Conservation (phyloP, 208 protist species). For the Leishmania major region DNA sequence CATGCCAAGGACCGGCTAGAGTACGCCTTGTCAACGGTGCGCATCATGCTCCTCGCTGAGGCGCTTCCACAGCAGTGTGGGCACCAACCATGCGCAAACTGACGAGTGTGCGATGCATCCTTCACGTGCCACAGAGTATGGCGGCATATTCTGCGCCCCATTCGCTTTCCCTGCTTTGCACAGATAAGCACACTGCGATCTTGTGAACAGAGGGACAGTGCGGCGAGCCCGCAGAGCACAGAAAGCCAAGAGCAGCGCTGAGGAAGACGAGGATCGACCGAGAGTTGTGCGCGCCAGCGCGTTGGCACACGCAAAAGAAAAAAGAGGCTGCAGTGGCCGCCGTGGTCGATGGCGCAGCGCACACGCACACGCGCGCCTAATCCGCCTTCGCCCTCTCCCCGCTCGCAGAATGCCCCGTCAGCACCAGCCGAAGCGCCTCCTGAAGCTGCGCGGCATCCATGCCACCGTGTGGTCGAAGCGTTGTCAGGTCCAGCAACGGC, state of each 20-base stretch:
- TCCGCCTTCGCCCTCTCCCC: not conserved
- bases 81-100: not conserved
- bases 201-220: not conserved
- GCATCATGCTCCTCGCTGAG: not conserved
- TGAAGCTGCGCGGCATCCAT: conserved; percentile 42
- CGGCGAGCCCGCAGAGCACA: not conserved
- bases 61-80: not conserved
- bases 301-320: not conserved
- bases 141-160: not conserved
- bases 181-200: not conserved
- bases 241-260: not conserved
- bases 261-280: not conserved
- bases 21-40: not conserved
- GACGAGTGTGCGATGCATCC: not conserved
- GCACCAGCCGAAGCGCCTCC: conserved; percentile 23
- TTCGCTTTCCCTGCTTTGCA: not conserved
- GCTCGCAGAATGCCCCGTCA: conserved; percentile 22
- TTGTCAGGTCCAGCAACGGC: conserved; percentile 36
- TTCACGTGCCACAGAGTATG: not conserved
- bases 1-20: not conserved
- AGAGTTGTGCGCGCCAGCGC: not conserved
- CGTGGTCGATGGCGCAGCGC: not conserved
- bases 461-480: conserved; percentile 53
- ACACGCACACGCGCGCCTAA: not conserved
- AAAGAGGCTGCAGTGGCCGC: not conserved